phyloP scores from a whole-genome alignment of 2,329 filamentous ascomycete species.

The Phialophora chinensis region DNA sequence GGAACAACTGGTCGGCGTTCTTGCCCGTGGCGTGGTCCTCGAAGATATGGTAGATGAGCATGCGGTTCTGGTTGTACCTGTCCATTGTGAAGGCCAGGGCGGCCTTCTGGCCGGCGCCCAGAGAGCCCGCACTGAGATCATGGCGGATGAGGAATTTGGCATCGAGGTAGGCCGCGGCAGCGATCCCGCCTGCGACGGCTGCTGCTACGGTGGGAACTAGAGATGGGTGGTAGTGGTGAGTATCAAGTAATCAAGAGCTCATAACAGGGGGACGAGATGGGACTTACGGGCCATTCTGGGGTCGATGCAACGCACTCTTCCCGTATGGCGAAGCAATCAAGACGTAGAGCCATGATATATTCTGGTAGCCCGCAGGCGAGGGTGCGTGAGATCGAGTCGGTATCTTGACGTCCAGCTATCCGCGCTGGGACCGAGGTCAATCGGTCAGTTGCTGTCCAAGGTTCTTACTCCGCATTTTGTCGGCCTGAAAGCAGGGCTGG shows the following conservation, averaged over 20 bases:
- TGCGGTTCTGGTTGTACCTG: slow-evolving; percentile 57
- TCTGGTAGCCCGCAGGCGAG: neutral
- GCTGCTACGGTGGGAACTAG: slow-evolving; percentile 39
- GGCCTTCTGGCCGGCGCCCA: slow-evolving; percentile 23
- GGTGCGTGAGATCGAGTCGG: slow-evolving; percentile 9
- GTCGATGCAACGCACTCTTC: slow-evolving; percentile 12
- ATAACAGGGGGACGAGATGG: neutral
- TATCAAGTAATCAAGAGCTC: neutral
- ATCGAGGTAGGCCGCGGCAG: slow-evolving; percentile 66
- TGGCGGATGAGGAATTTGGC: slow-evolving; percentile 71
- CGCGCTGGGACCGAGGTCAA: neutral
- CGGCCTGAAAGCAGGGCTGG: too few species aligned
- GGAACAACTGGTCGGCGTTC: slow-evolving; percentile 61
- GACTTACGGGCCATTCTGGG: slow-evolving; percentile 22
- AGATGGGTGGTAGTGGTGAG: neutral
- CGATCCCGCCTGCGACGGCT: slow-evolving; percentile 45
- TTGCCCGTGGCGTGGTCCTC: slow-evolving; percentile 61
- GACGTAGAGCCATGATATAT: slow-evolving; percentile 16
- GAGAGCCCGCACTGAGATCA: slow-evolving; percentile 62
- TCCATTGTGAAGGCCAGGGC: slow-evolving; percentile 33
- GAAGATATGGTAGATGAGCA: slow-evolving; percentile 71
- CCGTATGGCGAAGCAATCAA: neutral
- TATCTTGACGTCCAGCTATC: neutral
- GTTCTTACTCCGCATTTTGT: neutral
- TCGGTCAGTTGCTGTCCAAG: neutral